These are phyloP conservation scores for Crucibulum cyathiforme DNA, from an alignment of 1,284 basidiomycete genomes.

Conservation along the genomic window DNA sequence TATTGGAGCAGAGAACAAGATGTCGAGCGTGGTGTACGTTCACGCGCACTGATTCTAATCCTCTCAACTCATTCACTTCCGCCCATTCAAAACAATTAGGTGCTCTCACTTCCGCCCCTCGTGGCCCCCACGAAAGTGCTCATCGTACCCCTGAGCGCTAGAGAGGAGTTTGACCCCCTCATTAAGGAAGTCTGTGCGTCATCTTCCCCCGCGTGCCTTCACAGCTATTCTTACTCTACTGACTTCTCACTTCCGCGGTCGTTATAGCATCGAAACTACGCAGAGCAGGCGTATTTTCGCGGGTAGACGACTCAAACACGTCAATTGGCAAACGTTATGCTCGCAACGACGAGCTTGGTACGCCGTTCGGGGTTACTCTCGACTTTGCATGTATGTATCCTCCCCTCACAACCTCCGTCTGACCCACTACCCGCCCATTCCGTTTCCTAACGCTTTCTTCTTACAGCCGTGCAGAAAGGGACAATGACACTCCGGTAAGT, in stretches of 20 bases:
- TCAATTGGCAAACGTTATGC: constrained; percentile 98
- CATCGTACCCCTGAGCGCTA: constrained; percentile 94
- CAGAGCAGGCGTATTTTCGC: constrained; percentile 85
- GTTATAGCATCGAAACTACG: constrained; percentile 83
- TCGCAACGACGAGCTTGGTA: constrained; percentile 98
- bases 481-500: constrained; percentile 89
- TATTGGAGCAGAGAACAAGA: constrained; percentile 97
- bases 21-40: constrained; percentile 82
- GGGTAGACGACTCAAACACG: constrained; percentile 95
- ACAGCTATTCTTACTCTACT: constrained; percentile 7
- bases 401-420: neutral
- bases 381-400: constrained; percentile 91
- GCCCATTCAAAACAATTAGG: constrained; percentile 47
- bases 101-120: constrained; percentile 87
- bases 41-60: constrained; percentile 15
- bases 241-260: constrained; percentile 12
- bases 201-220: constrained; percentile 2
- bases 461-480: constrained; percentile 78
- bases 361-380: constrained; percentile 94
- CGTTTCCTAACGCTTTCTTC: constrained; percentile 1
- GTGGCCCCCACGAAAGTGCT: constrained; percentile 98
- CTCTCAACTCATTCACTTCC: constrained; percentile 4
- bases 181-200: constrained; percentile 90
- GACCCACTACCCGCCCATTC: neutral
- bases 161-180: constrained; percentile 85